Evolutionary conservation across 2,329 filamentous ascomycete genomes (phyloP).

Genomic region (Paracamarosporium sp.): DNA sequence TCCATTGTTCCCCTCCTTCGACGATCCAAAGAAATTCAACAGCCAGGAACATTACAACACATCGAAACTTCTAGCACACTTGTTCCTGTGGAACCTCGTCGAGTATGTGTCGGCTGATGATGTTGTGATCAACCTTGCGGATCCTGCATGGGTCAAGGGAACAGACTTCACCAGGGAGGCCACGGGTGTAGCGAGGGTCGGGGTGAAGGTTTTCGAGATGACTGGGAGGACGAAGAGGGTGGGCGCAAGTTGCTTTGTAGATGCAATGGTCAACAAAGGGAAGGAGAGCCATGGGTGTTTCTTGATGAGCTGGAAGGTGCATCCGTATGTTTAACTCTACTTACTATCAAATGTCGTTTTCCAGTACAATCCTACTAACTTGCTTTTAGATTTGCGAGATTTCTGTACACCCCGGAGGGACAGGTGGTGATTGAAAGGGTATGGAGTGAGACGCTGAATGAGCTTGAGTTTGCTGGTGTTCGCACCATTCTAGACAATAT

Average conservation of each 20-base stretch:
- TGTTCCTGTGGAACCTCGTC: conserved; percentile 23
- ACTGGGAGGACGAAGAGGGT: conserved; percentile 39
- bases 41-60: conserved; percentile 17
- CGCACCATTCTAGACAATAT: neutral
- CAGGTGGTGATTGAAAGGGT: neutral
- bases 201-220: conserved; percentile 20
- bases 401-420: conserved; percentile 13
- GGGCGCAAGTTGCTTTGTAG: conserved; percentile 56
- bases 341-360: too few species aligned
- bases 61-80: conserved; percentile 25
- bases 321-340: conserved; percentile 50
- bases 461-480: conserved; percentile 11
- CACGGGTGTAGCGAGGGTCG: conserved; percentile 23
- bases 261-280: conserved; percentile 55
- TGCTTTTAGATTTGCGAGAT: conserved; percentile 4
- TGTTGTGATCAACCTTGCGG: conserved; percentile 53
- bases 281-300: conserved; percentile 60
- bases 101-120: conserved; percentile 25
- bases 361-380: neutral
- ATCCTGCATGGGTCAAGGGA: conserved; percentile 54
- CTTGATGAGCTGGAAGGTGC: conserved; percentile 56
- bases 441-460: conserved; percentile 15
- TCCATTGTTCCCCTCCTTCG: conserved; percentile 24
- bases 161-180: conserved; percentile 46
- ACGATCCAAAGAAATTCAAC: conserved; percentile 13